Evolutionary conservation across 805 yeast genomes (phyloP).

Genomic region (Lipomyces starkeyi): DNA sequence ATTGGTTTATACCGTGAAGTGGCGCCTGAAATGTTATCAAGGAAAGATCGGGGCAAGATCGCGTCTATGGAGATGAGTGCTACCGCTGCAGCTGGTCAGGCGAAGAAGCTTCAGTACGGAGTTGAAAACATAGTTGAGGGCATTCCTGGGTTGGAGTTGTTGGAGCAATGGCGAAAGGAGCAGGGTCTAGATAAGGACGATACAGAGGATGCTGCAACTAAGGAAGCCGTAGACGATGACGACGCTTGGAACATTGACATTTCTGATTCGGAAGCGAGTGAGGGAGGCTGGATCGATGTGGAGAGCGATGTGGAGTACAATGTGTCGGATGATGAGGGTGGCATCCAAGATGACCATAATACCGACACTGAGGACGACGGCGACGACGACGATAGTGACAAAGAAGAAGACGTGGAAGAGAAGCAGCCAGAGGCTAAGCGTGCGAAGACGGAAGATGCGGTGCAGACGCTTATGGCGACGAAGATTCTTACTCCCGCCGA

Average conservation of each 20-base stretch:
- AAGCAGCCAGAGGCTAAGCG: constrained; percentile 21
- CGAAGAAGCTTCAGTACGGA: constrained; percentile 60
- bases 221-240: constrained; percentile 58
- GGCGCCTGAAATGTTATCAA: constrained; percentile 92
- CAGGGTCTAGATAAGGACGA: constrained; percentile 62
- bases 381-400: constrained; percentile 24
- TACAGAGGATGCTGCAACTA: constrained; percentile 63
- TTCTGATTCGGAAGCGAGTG: constrained; percentile 46
- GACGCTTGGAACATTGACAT: constrained; percentile 31
- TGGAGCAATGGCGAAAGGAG: constrained; percentile 81
- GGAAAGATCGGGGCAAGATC: constrained; percentile 90
- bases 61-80: constrained; percentile 83
- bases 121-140: constrained; percentile 70
- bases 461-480: constrained; percentile 68
- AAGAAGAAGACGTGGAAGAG: constrained; percentile 14
- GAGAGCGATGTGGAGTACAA: constrained; percentile 67
- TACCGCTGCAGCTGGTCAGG: constrained; percentile 55
- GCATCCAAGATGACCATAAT: constrained; percentile 51
- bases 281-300: constrained; percentile 91
- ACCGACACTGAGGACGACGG: constrained; percentile 47
- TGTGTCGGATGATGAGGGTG: constrained; percentile 42
- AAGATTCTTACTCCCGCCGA: constrained; percentile 96
- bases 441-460: constrained; percentile 48
- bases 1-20: constrained; percentile 87
- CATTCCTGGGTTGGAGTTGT: constrained; percentile 88